Base-by-base conservation (phyloP, 1,284 basidiomycete species). In the Singerocomus inundabilis region DNA sequence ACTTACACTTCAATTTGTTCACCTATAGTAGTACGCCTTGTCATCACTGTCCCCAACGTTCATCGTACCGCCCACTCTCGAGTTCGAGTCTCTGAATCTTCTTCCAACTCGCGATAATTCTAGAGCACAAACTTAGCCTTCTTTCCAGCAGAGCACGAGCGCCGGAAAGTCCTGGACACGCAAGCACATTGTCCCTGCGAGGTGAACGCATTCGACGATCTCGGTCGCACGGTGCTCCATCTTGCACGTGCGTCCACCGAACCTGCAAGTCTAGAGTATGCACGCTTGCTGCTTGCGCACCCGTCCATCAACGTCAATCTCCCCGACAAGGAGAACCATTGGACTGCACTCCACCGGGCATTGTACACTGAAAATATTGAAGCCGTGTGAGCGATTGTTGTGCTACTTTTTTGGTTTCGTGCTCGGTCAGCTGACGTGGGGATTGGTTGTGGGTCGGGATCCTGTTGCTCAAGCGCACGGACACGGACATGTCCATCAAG, bases 291-390 rank as follows among this genome's bases (percentile, higher is more conserved):
- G n/a, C 77, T 98, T 44, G 79, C 82, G 10, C 86, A 93, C 58
- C 85, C 91, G 1, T 72, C 73, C 25, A 75, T 95, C 64, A 87
- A 91, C 54, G 81, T 94, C 63, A 99, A 99, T 59, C 56, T 90
- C 7, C 73, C 78, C 51, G 96, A 99, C 68, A 69, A 68, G 48
- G 95, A 97, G 75, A 91, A 81, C 54, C 86, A 88, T 49, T 98
- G 94, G 87, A 97, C 94, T 0, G 81, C 96, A 2, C 75, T 99
- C 18, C 97, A 99, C 66, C 78, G 93, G 41, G 93, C 95, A 1
- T 71, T 98, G 51, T 99, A 97, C 66, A 71, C 76, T 28, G 94
- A 92, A 4, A 96, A 99, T 65, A 63, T 98, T 15, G 75, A 83
- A 43, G 84, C 85, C 28, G 91, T 88, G 71, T 86, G 57, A 58